A percentile compares a stretch with the other conserved stretches of the same genome.
phyloP scores from a whole-genome alignment of 192 early-diverging fungal species.

The Coemansia sp. region DNA sequence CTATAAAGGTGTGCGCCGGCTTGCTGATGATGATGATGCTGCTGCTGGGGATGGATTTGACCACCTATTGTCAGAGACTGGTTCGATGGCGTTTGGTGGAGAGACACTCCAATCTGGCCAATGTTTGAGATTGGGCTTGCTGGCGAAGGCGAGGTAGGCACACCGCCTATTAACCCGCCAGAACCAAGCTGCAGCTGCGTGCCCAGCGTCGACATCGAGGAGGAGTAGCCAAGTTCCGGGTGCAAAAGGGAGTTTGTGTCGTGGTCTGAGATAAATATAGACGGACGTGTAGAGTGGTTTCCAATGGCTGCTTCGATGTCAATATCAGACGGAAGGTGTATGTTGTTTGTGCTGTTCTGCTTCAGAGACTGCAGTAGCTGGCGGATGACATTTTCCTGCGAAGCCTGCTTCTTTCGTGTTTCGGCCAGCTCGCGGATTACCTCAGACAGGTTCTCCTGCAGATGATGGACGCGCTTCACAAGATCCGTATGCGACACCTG shows the following conservation, averaged over 20 bases:
- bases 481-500: conserved; percentile 76
- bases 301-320: conserved; percentile 50
- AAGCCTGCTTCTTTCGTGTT: conserved; percentile 65
- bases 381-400: conserved; percentile 68
- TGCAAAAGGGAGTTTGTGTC: conserved; percentile 53
- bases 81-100: conserved; percentile 48
- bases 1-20: not conserved
- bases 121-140: conserved; percentile 48
- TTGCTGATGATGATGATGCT: conserved; percentile 13
- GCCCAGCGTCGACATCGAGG: conserved; percentile 45
- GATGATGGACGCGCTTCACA: conserved; percentile 67
- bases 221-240: conserved; percentile 46
- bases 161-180: conserved; percentile 40
- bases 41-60: conserved; percentile 14
- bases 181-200: conserved; percentile 47
- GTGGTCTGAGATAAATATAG: conserved; percentile 55
- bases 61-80: conserved; percentile 27
- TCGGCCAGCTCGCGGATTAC: conserved; percentile 74
- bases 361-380: conserved; percentile 59
- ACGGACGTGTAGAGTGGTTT: conserved; percentile 46
- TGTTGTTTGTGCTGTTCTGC: conserved; percentile 29
- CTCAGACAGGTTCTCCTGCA: conserved; percentile 73
- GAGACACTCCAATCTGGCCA: conserved; percentile 36
- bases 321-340: conserved; percentile 39
- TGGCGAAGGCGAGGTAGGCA: conserved; percentile 34